phyloP scores from a whole-genome alignment of 2,329 filamentous ascomycete species.

The Tolypocladium inflatum region DNA sequence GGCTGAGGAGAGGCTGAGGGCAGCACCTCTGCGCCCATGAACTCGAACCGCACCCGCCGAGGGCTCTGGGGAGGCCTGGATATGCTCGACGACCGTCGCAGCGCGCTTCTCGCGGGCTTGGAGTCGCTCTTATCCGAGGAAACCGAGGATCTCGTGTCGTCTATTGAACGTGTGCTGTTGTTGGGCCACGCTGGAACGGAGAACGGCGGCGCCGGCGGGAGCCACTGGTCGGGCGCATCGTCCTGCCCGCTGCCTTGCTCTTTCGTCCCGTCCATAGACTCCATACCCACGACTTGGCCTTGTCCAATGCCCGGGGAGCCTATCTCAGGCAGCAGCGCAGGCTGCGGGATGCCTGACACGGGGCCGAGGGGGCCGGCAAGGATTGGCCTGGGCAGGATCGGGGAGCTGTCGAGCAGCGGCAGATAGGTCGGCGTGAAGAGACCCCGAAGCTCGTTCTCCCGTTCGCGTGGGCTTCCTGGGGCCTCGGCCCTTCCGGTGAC shows the following conservation, averaged over 20 bases:
- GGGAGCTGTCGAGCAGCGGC: slow-evolving; percentile 45
- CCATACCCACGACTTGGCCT: slow-evolving; percentile 13
- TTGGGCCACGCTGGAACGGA: slow-evolving; percentile 26
- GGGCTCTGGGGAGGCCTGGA: slow-evolving; percentile 42
- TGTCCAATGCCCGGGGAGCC: slow-evolving; percentile 3
- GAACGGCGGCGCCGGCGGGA: slow-evolving; percentile 10
- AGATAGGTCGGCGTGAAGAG: slow-evolving; percentile 55
- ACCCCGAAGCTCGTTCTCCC: slow-evolving; percentile 50
- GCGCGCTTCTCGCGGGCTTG: slow-evolving; percentile 42
- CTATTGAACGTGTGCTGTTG: slow-evolving; percentile 23
- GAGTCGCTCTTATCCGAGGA: slow-evolving; percentile 44
- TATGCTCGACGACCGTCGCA: slow-evolving; percentile 45
- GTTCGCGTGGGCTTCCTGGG: slow-evolving; percentile 38
- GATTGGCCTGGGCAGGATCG: slow-evolving; percentile 12
- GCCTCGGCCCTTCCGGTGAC: slow-evolving; percentile 17
- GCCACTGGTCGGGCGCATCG: slow-evolving; percentile 6
- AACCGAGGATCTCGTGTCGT: slow-evolving; percentile 39
- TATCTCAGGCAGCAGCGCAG: slow-evolving; percentile 5
- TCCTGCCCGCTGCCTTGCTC: slow-evolving; percentile 7
- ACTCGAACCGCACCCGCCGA: slow-evolving; percentile 53
- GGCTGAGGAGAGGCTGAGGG: slow-evolving; percentile 46
- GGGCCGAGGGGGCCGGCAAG: slow-evolving; percentile 6
- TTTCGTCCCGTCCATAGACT: slow-evolving; percentile 12
- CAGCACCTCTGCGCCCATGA: slow-evolving; percentile 50
- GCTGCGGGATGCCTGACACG: slow-evolving; percentile 4